phyloP scores from a whole-genome alignment of 2,329 filamentous ascomycete genomes.

The Aureobasidium sp. region DNA sequence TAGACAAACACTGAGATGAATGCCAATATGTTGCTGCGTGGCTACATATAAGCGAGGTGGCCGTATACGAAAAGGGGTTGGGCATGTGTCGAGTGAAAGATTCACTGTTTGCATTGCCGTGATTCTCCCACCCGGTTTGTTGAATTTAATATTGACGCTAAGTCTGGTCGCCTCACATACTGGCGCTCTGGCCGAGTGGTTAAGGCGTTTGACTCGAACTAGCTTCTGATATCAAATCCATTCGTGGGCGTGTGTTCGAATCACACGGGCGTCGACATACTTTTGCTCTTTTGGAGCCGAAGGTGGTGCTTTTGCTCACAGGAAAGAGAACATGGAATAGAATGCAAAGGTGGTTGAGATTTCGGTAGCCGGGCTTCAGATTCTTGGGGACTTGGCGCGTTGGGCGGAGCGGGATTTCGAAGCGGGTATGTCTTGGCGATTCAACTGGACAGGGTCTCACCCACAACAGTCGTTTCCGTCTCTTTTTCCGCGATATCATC shows the following conservation, averaged over 20 bases:
- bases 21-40: too few species aligned
- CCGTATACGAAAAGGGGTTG: too few species aligned
- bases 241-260: constrained; percentile 10
- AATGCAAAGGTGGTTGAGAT: not conserved
- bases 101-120: too few species aligned
- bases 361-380: not conserved
- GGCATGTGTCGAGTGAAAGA: too few species aligned
- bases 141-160: too few species aligned
- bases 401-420: not conserved
- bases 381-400: not conserved
- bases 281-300: not conserved
- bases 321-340: not conserved
- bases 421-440: not conserved
- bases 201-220: constrained; percentile 14
- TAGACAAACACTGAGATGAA: too few species aligned
- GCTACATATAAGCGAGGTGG: too few species aligned
- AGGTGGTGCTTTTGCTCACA: not conserved
- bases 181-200: constrained; percentile 14
- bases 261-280: constrained; percentile 1
- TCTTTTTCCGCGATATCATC: too few species aligned
- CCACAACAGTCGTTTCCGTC: not conserved
- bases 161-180: not conserved
- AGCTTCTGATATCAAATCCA: constrained; percentile 6
- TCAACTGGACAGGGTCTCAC: not conserved
- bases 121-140: too few species aligned